These are phyloP conservation scores for Apiospora hydei DNA, from an alignment of 2,329 filamentous ascomycete genomes.

Conservation along the genomic window DNA sequence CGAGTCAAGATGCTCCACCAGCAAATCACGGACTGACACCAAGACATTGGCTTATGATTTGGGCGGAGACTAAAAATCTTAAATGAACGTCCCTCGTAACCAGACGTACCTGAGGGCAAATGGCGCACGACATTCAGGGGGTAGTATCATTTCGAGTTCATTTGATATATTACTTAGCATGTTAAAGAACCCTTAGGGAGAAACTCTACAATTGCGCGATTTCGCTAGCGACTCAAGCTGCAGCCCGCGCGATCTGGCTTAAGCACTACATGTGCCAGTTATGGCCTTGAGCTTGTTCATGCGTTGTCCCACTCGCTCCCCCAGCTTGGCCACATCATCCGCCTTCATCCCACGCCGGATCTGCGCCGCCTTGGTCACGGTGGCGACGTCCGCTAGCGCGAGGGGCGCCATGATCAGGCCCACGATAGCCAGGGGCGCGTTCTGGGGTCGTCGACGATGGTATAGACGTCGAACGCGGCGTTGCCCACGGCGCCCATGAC, in stretches of 20 bases:
- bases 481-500: neutral
- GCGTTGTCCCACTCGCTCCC: neutral
- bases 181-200: too few species aligned
- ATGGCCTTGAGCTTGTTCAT: neutral
- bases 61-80: neutral
- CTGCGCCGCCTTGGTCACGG: slow-evolving; percentile 20
- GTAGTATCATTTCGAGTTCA: too few species aligned
- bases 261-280: neutral
- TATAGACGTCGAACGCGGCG: neutral
- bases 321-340: slow-evolving; percentile 10
- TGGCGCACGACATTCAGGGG: too few species aligned
- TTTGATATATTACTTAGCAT: too few species aligned
- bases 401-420: slow-evolving; percentile 33
- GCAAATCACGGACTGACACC: neutral
- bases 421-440: neutral
- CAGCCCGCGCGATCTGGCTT: neutral
- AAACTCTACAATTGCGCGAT: too few species aligned
- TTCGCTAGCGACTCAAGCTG: too few species aligned
- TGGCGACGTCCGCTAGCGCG: slow-evolving; percentile 22
- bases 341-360: slow-evolving; percentile 10
- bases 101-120: too few species aligned
- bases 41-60: neutral
- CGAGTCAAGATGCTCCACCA: slow-evolving; percentile 7
- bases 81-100: too few species aligned
- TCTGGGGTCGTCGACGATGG: neutral